A percentile compares a stretch with the other conserved stretches of the same genome.
These are phyloP conservation scores for Hemileia vastatrix DNA, from an alignment of 1,284 basidiomycete species.

Conservation along the genomic window DNA sequence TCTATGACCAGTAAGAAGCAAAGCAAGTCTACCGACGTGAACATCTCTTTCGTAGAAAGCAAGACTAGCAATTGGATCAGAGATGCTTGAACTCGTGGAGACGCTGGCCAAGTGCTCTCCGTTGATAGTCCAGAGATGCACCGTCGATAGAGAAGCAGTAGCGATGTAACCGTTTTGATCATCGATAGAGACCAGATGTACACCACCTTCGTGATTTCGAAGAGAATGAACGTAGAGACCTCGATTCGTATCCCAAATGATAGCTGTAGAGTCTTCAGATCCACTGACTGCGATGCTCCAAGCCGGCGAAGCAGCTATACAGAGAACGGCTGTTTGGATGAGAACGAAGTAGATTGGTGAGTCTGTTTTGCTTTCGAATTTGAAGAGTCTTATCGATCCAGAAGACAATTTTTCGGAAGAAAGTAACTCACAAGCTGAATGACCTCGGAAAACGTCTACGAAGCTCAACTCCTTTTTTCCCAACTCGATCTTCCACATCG, in stretches of 20 bases:
- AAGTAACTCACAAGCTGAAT: constrained; percentile 66
- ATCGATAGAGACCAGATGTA: constrained; percentile 66
- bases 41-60: constrained; percentile 67
- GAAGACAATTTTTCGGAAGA: constrained; percentile 59
- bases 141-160: constrained; percentile 58
- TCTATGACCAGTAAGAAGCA: constrained; percentile 39
- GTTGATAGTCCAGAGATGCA: constrained; percentile 73
- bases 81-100: constrained; percentile 49
- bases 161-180: constrained; percentile 76
- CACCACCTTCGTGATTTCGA: constrained; percentile 47
- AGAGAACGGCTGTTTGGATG: constrained; percentile 61
- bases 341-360: constrained; percentile 58
- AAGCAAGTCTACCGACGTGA: constrained; percentile 1
- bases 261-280: constrained; percentile 70
- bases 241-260: constrained; percentile 82
- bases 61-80: constrained; percentile 54
- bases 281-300: constrained; percentile 81
- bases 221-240: constrained; percentile 34
- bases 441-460: constrained; percentile 58
- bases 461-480: constrained; percentile 25
- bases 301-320: constrained; percentile 62
- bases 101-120: constrained; percentile 60
- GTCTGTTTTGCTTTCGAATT: constrained; percentile 50
- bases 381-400: constrained; percentile 52
- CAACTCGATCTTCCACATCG: constrained; percentile 30